Percentiles rank a stretch among this genome's conserved stretches.
These are phyloP conservation scores for Boletus fagicola DNA, from an alignment of 768 basidiomycete genomes.

Conservation along the genomic window DNA sequence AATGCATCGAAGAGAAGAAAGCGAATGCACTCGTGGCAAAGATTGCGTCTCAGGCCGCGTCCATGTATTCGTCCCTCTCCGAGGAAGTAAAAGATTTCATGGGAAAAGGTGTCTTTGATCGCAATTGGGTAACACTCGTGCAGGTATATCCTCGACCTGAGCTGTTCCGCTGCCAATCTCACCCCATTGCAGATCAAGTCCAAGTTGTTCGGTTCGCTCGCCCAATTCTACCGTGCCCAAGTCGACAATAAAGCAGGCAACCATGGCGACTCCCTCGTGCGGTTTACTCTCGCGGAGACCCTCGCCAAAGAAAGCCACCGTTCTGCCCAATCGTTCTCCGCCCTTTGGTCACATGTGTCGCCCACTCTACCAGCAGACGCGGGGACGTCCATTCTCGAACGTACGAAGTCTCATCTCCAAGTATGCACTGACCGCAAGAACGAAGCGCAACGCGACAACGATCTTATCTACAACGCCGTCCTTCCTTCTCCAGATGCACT, in stretches of 20 bases:
- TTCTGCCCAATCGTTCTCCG: constrained; percentile 62
- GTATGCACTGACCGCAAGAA: constrained; percentile 71
- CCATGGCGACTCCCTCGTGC: constrained; percentile 83
- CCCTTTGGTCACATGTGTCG: constrained; percentile 69
- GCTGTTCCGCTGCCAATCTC: neutral
- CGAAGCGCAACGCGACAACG: constrained; percentile 87
- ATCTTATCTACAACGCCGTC: constrained; percentile 94
- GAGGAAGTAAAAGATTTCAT: constrained; percentile 97
- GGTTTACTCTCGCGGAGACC: constrained; percentile 73
- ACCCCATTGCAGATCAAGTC: constrained; percentile 68
- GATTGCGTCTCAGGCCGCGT: constrained; percentile 79
- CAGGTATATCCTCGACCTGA: constrained; percentile 48
- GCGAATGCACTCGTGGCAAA: constrained; percentile 72
- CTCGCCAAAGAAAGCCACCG: constrained; percentile 82
- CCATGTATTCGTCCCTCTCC: constrained; percentile 73
- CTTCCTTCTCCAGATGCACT: constrained; percentile 77
- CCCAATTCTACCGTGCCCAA: constrained; percentile 83
- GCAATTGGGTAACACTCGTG: constrained; percentile 88
- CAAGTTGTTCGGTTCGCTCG: constrained; percentile 82
- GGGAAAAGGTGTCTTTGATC: constrained; percentile 92
- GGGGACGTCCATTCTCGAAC: constrained; percentile 72
- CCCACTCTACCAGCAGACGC: constrained; percentile 88
- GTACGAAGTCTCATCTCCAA: constrained; percentile 78
- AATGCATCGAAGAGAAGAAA: constrained; percentile 92
- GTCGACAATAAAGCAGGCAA: constrained; percentile 74